Conservation (phyloP, 2,329 filamentous ascomycete species). For the Drechslera avenae region DNA sequence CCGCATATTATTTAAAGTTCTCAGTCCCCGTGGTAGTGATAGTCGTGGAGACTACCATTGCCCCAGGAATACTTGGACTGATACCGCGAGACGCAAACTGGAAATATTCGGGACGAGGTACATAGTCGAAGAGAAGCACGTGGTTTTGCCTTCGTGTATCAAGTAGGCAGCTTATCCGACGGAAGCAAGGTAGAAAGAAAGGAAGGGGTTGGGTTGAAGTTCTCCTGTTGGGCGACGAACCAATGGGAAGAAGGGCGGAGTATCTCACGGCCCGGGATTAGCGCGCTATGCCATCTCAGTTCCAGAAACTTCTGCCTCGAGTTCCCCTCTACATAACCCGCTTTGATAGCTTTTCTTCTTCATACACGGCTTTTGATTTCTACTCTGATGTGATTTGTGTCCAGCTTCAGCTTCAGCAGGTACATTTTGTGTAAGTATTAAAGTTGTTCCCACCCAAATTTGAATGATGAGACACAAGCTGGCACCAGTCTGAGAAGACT, state of each 20-base stretch:
- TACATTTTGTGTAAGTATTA: constrained; percentile 20
- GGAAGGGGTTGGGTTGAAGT: no score
- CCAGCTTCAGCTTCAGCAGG: constrained; percentile 1
- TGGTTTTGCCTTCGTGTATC: no score
- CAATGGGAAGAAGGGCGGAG: constrained; percentile 8
- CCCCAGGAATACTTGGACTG: no score
- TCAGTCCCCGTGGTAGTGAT: no score
- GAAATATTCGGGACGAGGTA: no score
- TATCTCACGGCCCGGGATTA: constrained; percentile 17
- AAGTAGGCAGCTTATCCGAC: no score
- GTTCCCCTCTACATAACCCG: constrained; percentile 21
- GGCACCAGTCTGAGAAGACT: constrained; percentile 71
- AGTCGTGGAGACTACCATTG: no score
- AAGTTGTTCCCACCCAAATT: constrained; percentile 5
- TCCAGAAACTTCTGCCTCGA: constrained; percentile 35
- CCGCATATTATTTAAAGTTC: no score
- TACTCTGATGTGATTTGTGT: constrained; percentile 1
- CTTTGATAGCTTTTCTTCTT: constrained; percentile 7
- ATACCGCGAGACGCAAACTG: no score
- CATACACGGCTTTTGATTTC: constrained; percentile 1
- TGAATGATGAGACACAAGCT: constrained; percentile 65
- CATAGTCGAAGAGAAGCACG: no score
- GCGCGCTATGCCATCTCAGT: constrained; percentile 12
- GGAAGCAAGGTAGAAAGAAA: no score
- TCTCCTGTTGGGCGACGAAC: not conserved